These are phyloP conservation scores for Phoenix roebelenii DNA, from an alignment of 176 grass and related monocot genomes.

Conservation along the genomic window DNA sequence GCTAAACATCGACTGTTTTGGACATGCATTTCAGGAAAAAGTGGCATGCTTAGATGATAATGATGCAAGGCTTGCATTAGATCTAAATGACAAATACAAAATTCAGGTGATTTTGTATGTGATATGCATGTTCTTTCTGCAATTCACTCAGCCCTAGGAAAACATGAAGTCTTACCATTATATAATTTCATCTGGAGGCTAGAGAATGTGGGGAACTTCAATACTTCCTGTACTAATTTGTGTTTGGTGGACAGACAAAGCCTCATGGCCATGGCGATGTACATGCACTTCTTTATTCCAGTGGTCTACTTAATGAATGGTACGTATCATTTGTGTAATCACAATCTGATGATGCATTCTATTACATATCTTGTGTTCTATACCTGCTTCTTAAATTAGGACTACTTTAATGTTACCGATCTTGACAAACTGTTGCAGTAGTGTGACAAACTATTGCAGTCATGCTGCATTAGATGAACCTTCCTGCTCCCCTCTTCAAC, in stretches of 20 bases:
- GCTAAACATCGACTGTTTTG: conserved; percentile 3
- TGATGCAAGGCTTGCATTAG: conserved; percentile 85
- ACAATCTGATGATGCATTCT: background rate
- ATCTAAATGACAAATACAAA: conserved; percentile 89
- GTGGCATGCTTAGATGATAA: conserved; percentile 83
- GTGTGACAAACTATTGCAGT: too few species aligned
- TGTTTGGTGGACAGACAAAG: conserved; percentile 61
- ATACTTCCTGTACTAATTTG: conserved; percentile 4
- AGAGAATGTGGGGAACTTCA: too few species aligned
- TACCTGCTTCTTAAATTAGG: too few species aligned
- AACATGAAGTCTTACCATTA: too few species aligned
- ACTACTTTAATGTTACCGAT: too few species aligned
- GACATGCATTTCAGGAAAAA: conserved; percentile 61
- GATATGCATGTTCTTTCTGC: too few species aligned
- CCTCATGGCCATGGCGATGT: conserved; percentile 98
- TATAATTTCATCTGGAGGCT: too few species aligned
- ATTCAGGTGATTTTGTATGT: conserved; percentile 57
- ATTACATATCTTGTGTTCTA: too few species aligned
- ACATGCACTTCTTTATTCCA: conserved; percentile 91
- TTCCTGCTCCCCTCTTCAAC: too few species aligned
- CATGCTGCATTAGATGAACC: too few species aligned
- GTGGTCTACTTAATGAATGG: conserved; percentile 78
- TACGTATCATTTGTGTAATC: conserved; percentile 24
- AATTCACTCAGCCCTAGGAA: too few species aligned
- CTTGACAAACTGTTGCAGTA: too few species aligned